These are phyloP conservation scores for Austroboletus eburneus DNA, from an alignment of 768 basidiomycete genomes.

Conservation along the genomic window DNA sequence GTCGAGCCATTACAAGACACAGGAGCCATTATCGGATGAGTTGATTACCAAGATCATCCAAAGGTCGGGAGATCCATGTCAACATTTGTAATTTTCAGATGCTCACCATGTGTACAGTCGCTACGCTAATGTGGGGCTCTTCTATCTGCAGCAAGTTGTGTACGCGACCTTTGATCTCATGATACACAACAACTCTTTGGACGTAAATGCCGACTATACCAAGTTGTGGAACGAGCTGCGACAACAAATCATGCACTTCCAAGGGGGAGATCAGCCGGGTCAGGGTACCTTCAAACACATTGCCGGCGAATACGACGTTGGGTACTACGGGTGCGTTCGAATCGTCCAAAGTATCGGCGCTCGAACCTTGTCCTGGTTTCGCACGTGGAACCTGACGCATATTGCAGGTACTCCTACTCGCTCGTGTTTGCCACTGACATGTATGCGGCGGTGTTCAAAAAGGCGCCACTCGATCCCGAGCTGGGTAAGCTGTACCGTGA, in stretches of 20 bases:
- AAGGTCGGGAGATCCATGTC: too few relatives aligned
- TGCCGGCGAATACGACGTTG: constrained; percentile 62
- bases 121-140: constrained; percentile 76
- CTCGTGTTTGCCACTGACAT: constrained; percentile 58
- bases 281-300: constrained; percentile 73
- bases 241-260: constrained; percentile 62
- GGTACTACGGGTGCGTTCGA: constrained; percentile 54
- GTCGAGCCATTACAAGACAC: constrained; percentile 73
- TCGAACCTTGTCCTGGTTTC: too few relatives aligned
- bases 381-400: too few relatives aligned
- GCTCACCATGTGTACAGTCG: constrained; percentile 36
- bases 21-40: constrained; percentile 63
- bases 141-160: constrained; percentile 65
- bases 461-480: constrained; percentile 64
- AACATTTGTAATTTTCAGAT: background rate
- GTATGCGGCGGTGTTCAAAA: constrained; percentile 70
- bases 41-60: constrained; percentile 71
- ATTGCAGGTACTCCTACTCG: constrained; percentile 60
- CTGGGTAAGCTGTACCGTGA: constrained; percentile 66
- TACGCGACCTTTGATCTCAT: constrained; percentile 39
- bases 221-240: constrained; percentile 69
- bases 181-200: constrained; percentile 35
- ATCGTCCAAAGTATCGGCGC: too few relatives aligned
- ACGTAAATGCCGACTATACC: constrained; percentile 57
- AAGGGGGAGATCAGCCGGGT: constrained; percentile 59